A percentile compares a stretch with the other conserved stretches of the same genome.
Conservation (phyloP, 1,284 basidiomycete genomes). For the Ceratorhiza oryzae-sativae region DNA sequence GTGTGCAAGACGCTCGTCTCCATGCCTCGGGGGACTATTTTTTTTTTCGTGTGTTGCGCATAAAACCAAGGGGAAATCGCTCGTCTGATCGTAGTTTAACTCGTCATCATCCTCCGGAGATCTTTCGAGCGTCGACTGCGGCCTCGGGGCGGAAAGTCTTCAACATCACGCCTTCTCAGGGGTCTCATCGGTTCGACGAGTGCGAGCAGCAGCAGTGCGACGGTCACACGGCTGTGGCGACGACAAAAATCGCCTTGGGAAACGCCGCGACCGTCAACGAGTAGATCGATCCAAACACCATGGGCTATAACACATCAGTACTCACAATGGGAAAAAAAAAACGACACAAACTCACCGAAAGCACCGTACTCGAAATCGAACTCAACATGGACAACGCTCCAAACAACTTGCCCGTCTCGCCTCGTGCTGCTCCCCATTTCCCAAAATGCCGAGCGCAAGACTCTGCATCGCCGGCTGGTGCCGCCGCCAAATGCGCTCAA, state of each 20-base stretch:
- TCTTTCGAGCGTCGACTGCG: slow-evolving; percentile 31
- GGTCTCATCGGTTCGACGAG: slow-evolving; percentile 59
- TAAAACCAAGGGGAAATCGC: slow-evolving; percentile 7
- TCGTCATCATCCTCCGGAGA: slow-evolving; percentile 13
- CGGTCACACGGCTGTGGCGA: slow-evolving; percentile 61
- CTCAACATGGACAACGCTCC: slow-evolving; percentile 73
- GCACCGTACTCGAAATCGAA: slow-evolving; percentile 68
- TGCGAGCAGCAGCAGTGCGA: slow-evolving; percentile 58
- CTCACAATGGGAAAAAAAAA: slow-evolving; percentile 2
- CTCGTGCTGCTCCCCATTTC: slow-evolving; percentile 36
- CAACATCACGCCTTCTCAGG: slow-evolving; percentile 37
- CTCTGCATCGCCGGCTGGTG: slow-evolving; percentile 68
- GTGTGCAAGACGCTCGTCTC: slow-evolving; percentile 19
- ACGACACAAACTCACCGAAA: slow-evolving; percentile 61
- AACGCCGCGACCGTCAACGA: slow-evolving; percentile 67
- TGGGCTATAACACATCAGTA: slow-evolving; percentile 56
- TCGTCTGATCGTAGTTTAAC: not conserved
- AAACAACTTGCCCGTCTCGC: slow-evolving; percentile 62
- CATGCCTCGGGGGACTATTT: too few relatives aligned
- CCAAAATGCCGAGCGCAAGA: slow-evolving; percentile 68
- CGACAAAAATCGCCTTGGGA: slow-evolving; percentile 70
- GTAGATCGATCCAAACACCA: slow-evolving; percentile 74
- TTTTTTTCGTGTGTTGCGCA: not conserved
- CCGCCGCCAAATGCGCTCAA: slow-evolving; percentile 68
- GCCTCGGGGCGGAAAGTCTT: slow-evolving; percentile 33